A percentile compares a stretch with the other conserved stretches of the same genome.
Evolutionary conservation across 306 rosid genomes (phyloP).

Genomic region (Lagenaria siceraria): DNA sequence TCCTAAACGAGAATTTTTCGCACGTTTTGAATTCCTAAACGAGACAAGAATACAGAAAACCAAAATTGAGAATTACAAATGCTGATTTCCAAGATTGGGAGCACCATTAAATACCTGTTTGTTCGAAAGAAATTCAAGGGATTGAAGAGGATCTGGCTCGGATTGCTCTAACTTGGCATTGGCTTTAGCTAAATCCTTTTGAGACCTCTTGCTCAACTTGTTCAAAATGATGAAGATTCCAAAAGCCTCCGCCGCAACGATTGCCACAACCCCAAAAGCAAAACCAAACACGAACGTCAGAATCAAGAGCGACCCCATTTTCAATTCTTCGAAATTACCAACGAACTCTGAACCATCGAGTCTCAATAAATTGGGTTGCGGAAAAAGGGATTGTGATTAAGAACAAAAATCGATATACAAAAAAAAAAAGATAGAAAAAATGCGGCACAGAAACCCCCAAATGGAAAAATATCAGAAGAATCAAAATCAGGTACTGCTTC

Average conservation of each 20-base stretch:
- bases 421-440: neutral
- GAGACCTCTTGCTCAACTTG: conserved; percentile 30
- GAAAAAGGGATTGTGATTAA: neutral
- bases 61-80: neutral
- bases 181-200: conserved; percentile 15
- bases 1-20: neutral
- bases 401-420: neutral
- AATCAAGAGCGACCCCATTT: conserved; percentile 16
- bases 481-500: neutral
- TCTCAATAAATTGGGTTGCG: neutral
- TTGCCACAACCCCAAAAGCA: conserved; percentile 42
- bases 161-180: conserved; percentile 2
- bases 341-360: neutral
- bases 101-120: conserved; percentile 42
- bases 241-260: conserved; percentile 45
- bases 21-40: neutral
- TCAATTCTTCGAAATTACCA: neutral
- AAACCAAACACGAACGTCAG: conserved; percentile 46
- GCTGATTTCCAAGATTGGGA: neutral
- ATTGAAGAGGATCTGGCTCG: conserved; percentile 30
- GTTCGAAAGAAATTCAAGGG: conserved; percentile 29
- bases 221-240: conserved; percentile 29
- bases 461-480: neutral
- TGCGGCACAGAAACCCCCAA: neutral
- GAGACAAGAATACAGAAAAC: neutral